These are phyloP conservation scores for Hondaea fermentalgiana DNA, from an alignment of 108 stramenopile species.

Conservation along the genomic window DNA sequence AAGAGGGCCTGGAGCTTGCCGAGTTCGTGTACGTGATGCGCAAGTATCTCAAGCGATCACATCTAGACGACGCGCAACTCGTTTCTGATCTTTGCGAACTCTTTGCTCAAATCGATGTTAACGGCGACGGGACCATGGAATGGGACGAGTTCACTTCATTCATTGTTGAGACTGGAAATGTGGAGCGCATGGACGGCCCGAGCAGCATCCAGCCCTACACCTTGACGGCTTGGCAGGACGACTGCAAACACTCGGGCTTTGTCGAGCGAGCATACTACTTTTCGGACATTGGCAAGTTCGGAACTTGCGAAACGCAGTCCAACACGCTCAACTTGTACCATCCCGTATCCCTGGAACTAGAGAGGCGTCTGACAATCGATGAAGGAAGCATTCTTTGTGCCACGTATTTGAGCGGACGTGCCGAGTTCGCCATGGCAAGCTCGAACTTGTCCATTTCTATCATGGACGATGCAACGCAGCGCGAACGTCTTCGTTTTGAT, in stretches of 20 bases:
- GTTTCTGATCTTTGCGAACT: slow-evolving; percentile 34
- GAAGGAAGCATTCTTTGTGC: background rate
- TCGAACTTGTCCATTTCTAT: background rate
- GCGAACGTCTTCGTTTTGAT: background rate
- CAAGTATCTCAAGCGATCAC: background rate
- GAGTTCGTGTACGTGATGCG: slow-evolving; percentile 31
- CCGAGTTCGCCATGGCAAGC: background rate
- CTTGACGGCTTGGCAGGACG: background rate
- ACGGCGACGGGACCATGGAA: slow-evolving; percentile 38
- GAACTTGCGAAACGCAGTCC: background rate
- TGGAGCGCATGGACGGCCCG: background rate
- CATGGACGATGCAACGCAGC: background rate
- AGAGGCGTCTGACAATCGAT: background rate
- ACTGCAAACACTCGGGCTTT: background rate
- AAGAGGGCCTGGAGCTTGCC: background rate
- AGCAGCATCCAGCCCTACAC: background rate
- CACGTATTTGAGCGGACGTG: background rate
- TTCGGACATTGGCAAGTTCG: background rate
- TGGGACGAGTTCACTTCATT: slow-evolving; percentile 46
- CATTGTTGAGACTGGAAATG: slow-evolving; percentile 29
- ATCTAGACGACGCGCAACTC: background rate
- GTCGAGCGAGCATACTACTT: background rate
- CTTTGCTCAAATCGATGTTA: slow-evolving; percentile 40
- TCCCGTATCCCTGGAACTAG: background rate
- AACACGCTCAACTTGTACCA: background rate